Percentiles rank a stretch among this genome's conserved stretches.
Conservation (phyloP, 139 green algal species). For the Chlamydomonas sphaeroides region DNA sequence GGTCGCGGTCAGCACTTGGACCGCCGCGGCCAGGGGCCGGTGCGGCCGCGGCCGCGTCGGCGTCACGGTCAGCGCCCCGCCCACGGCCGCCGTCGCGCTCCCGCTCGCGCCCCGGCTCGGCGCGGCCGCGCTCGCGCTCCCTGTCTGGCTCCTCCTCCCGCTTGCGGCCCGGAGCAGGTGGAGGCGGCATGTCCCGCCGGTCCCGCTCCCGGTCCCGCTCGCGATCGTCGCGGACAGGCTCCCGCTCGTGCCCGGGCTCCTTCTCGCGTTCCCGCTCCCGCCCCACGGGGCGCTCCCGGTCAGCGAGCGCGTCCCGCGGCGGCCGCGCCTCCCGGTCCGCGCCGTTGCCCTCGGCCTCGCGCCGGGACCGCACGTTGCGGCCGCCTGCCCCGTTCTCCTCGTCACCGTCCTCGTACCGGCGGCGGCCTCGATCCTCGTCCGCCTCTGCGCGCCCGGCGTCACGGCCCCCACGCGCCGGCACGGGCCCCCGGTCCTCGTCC, state of each 20-base stretch:
- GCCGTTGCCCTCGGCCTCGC: not conserved
- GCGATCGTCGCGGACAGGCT: not conserved
- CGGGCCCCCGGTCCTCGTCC: not conserved
- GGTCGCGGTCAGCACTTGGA: too few relatives aligned
- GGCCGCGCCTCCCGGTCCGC: not conserved
- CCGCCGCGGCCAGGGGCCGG: too few relatives aligned
- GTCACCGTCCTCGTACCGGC: not conserved
- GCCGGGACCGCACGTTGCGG: conserved; percentile 12
- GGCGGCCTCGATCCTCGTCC: not conserved
- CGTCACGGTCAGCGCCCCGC: too few relatives aligned
- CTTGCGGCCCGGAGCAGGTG: too few relatives aligned
- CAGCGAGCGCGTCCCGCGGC: not conserved
- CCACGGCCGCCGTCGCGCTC: not conserved
- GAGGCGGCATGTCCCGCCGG: not conserved
- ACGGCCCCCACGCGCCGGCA: not conserved
- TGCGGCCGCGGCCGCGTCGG: too few relatives aligned
- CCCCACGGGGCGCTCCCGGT: not conserved
- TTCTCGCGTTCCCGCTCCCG: not conserved
- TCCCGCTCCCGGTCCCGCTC: not conserved
- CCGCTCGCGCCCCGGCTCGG: not conserved
- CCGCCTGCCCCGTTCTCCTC: not conserved
- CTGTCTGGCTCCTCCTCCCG: not conserved
- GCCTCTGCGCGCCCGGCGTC: not conserved
- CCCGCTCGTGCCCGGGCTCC: not conserved
- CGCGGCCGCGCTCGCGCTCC: not conserved